Evolutionary conservation across 225 moss, liverwort and hornwort species (phyloP).

Genomic region (Polytrichum commune): DNA sequence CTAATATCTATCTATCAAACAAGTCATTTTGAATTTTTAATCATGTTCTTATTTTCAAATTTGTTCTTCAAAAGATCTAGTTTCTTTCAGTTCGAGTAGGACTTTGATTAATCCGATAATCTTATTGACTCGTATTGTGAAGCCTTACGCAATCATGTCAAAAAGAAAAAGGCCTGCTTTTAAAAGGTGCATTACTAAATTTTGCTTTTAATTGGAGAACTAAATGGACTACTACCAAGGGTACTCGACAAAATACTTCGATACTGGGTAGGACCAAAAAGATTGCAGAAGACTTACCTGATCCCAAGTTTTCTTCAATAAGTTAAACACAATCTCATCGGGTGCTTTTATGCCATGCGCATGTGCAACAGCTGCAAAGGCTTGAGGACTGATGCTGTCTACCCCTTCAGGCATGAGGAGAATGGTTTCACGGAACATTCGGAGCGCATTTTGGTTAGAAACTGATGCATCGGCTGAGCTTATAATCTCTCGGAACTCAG

Average conservation of each 20-base stretch:
- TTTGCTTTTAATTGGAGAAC: neutral
- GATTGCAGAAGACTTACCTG: conserved; percentile 47
- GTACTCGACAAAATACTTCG: neutral
- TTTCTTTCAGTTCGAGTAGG: too few relatives aligned
- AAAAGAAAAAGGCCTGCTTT: neutral
- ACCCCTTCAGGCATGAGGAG: conserved; percentile 91
- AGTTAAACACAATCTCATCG: conserved; percentile 48
- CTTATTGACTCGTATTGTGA: neutral
- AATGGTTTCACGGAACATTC: conserved; percentile 94
- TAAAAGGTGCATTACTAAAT: neutral
- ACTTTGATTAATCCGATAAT: neutral
- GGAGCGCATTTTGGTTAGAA: conserved; percentile 70
- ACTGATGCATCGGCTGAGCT: conserved; percentile 75
- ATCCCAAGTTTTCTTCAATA: conserved; percentile 86
- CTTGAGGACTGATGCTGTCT: conserved; percentile 88
- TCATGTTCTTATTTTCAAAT: too few relatives aligned
- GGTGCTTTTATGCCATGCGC: conserved; percentile 88
- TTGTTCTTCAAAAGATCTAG: too few relatives aligned
- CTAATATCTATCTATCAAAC: too few relatives aligned
- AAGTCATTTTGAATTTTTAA: too few relatives aligned
- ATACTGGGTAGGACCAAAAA: neutral
- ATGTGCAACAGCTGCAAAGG: conserved; percentile 93
- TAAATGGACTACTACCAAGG: neutral
- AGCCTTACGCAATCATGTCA: too few relatives aligned
- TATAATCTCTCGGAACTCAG: conserved; percentile 87